Percentiles rank a stretch among this genome's conserved stretches.
Conservation (phyloP, 2,329 filamentous ascomycete species). For the Thermomyces lanuginosus region DNA sequence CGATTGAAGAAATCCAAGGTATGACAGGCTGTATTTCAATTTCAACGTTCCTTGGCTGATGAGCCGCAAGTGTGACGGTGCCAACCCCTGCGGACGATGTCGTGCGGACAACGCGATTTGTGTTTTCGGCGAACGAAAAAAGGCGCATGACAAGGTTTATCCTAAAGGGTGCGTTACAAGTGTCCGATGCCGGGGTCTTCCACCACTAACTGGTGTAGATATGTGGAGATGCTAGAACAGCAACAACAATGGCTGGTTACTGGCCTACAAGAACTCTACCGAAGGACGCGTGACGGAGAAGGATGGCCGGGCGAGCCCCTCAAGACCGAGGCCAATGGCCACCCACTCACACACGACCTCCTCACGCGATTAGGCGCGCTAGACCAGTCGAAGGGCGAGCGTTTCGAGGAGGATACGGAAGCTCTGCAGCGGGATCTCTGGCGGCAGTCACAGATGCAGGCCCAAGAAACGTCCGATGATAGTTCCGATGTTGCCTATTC, state of each 20-base stretch:
- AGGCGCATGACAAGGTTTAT: constrained; percentile 50
- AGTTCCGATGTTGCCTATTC: constrained; percentile 41
- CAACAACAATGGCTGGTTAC: constrained; percentile 47
- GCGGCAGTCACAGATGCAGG: constrained; percentile 34
- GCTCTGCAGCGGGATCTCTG: constrained; percentile 40
- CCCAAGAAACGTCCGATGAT: constrained; percentile 40
- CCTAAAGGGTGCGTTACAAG: constrained; percentile 43
- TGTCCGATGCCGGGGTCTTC: not conserved
- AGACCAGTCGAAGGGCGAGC: constrained; percentile 35
- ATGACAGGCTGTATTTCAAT: constrained; percentile 10
- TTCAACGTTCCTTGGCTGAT: not conserved
- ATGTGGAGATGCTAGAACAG: constrained; percentile 51
- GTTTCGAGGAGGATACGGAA: constrained; percentile 43
- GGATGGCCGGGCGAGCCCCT: constrained; percentile 41
- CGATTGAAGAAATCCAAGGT: constrained; percentile 51
- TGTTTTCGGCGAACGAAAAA: constrained; percentile 49
- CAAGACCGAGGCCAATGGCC: constrained; percentile 35
- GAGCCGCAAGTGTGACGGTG: constrained; percentile 40
- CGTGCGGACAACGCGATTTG: constrained; percentile 49
- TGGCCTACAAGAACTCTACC: constrained; percentile 45
- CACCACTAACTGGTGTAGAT: constrained; percentile 28
- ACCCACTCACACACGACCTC: constrained; percentile 48
- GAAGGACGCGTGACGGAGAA: constrained; percentile 34
- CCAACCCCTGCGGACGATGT: constrained; percentile 44
- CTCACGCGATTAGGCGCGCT: constrained; percentile 43